Conservation (phyloP, 805 yeast genomes). For the Lipomyces oligophaga region DNA sequence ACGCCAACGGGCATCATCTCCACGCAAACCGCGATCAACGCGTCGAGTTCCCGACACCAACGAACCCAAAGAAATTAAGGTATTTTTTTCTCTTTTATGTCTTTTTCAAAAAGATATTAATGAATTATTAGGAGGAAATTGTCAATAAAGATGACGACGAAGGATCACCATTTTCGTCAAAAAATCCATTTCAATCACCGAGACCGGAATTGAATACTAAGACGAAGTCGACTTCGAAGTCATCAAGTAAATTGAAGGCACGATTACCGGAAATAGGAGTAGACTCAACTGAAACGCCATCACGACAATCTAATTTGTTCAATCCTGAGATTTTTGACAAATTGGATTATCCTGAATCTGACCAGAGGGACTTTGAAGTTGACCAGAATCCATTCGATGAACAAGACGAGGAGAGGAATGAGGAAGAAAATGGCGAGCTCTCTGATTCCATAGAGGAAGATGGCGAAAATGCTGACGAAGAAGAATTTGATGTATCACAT, state of each 20-base stretch:
- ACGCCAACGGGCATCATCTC: conserved; percentile 1
- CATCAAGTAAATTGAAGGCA: too few relatives aligned
- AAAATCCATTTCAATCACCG: conserved; percentile 25
- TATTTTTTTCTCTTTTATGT: not conserved
- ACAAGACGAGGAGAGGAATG: not conserved
- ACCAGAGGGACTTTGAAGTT: not conserved
- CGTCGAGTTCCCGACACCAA: not conserved
- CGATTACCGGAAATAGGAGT: too few relatives aligned
- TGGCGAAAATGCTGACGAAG: conserved; percentile 12
- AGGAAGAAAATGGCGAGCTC: not conserved
- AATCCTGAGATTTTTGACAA: too few relatives aligned
- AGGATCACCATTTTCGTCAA: conserved; percentile 16
- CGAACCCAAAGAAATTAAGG: not conserved
- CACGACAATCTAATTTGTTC: too few relatives aligned
- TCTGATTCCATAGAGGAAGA: not conserved
- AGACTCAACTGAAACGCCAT: too few relatives aligned
- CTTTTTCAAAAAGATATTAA: not conserved
- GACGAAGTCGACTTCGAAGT: too few relatives aligned
- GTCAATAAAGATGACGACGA: conserved; percentile 2
- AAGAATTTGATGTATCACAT: conserved; percentile 6
- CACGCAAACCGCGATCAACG: not conserved
- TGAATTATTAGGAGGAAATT: not conserved
- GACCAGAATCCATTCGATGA: too few relatives aligned
- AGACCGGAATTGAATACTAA: too few relatives aligned
- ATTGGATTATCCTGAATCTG: conserved; percentile 1